Evolutionary conservation across 2,329 filamentous ascomycete genomes (phyloP).

Genomic region (Fusarium nurragi): DNA sequence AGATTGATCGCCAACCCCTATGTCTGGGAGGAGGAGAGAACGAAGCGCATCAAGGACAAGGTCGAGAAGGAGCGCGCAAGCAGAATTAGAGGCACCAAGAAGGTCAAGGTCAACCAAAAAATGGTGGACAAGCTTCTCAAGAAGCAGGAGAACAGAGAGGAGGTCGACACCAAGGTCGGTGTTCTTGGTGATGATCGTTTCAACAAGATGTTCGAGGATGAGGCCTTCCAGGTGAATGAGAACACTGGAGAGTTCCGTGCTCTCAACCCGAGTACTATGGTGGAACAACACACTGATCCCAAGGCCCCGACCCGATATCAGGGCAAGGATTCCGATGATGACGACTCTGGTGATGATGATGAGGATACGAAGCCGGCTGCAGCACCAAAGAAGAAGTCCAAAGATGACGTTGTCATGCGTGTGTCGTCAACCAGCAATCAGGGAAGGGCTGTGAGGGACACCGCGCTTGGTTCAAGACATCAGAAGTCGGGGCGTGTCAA

Average conservation of each 20-base stretch:
- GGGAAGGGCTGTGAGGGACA: constrained; percentile 64
- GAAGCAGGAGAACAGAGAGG: constrained; percentile 68
- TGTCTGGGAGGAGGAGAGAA: constrained; percentile 89
- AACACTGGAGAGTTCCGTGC: constrained; percentile 84
- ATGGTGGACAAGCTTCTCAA: constrained; percentile 78
- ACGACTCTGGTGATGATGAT: constrained; percentile 56
- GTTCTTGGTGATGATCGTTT: constrained; percentile 89
- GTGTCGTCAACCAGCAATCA: constrained; percentile 75
- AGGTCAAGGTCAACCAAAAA: constrained; percentile 94
- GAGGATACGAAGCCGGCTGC: constrained; percentile 43
- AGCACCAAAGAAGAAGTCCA: constrained; percentile 38
- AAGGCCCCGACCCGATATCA: constrained; percentile 52
- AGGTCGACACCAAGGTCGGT: constrained; percentile 68
- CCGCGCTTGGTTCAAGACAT: constrained; percentile 64
- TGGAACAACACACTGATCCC: constrained; percentile 48
- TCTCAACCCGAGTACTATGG: constrained; percentile 86
- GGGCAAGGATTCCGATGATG: constrained; percentile 55
- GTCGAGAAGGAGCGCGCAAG: constrained; percentile 97
- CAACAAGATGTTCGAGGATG: constrained; percentile 87
- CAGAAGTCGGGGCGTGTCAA: constrained; percentile 60
- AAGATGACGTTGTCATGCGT: constrained; percentile 66
- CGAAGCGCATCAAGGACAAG: constrained; percentile 91
- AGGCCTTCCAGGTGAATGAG: constrained; percentile 93
- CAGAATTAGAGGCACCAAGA: constrained; percentile 92
- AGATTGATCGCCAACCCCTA: constrained; percentile 93